These are phyloP conservation scores for Pugionium cornutum DNA, from an alignment of 345 rosid species.

Conservation along the genomic window DNA sequence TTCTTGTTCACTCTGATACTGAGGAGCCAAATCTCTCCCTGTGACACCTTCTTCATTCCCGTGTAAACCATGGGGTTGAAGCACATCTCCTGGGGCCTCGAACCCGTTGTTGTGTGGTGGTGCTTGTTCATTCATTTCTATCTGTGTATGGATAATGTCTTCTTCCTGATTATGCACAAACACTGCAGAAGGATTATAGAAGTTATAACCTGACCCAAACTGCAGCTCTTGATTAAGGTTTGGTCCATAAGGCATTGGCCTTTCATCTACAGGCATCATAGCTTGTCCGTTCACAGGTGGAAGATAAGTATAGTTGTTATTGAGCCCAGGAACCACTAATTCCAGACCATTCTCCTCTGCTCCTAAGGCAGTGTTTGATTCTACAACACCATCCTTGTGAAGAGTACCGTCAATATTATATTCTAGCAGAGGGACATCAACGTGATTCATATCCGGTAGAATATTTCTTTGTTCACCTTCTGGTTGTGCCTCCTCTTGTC, in stretches of 20 bases:
- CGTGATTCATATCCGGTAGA: constrained; percentile 64
- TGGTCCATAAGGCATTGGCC: constrained; percentile 53
- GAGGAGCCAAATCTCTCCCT: constrained; percentile 47
- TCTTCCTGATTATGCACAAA: constrained; percentile 46
- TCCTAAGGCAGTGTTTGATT: constrained; percentile 37
- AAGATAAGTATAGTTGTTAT: constrained; percentile 49
- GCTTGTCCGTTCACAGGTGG: constrained; percentile 50
- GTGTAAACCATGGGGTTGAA: constrained; percentile 35
- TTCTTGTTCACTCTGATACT: constrained; percentile 58
- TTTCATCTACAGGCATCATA: constrained; percentile 60
- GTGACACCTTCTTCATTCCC: constrained; percentile 47
- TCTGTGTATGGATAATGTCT: constrained; percentile 45
- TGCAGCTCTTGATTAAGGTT: constrained; percentile 52
- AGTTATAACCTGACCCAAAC: constrained; percentile 46
- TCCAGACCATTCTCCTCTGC: constrained; percentile 48
- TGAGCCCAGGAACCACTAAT: constrained; percentile 42
- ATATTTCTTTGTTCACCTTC: constrained; percentile 44
- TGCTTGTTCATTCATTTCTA: constrained; percentile 42
- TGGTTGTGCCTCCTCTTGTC: constrained; percentile 40
- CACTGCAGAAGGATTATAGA: constrained; percentile 50
- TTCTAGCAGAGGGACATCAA: constrained; percentile 48
- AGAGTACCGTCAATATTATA: constrained; percentile 41
- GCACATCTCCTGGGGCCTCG: constrained; percentile 46
- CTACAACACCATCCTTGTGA: constrained; percentile 43
- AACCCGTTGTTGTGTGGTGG: constrained; percentile 37